Base-by-base conservation (phyloP, 2,329 filamentous ascomycete species). In the Blastomyces silverae region DNA sequence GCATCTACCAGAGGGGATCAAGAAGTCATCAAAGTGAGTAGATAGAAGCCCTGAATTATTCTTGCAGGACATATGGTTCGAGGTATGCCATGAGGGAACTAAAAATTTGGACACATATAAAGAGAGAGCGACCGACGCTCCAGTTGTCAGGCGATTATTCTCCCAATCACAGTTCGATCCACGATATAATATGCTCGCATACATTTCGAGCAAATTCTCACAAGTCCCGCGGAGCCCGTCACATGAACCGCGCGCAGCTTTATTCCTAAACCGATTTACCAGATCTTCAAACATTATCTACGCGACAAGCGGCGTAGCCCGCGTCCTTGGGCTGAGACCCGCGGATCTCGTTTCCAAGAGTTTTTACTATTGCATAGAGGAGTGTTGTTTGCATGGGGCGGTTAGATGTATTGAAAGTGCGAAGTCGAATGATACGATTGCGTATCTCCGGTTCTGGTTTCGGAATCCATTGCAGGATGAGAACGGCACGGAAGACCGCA, bases 401-500 rank as follows among this genome's bases (percentile, higher is more conserved):
- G 85, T 93, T 44, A 84, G 86, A 67, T 92, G 89, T 70, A 77
- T 96, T 42, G 91, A 95, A 75, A 89, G 89, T 69, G 91, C 91
- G 28, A 96, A 96, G 74, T 88, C 89, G 37, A 95, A 96, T 71
- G 90, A 96, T 74, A 95, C 91, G 1, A 94, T 95, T 71, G 91
- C 91, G 1, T 95, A 96, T 71, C 81, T 96, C 66, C 88, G 91
- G 22, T 96, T 95, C 74, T 90, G 87, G 84, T 93, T 89, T 71
- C 84, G 89, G 63, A 88, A 94, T 73, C 90, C 90, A 22, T 82
- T 88, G 39, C 79, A 83, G 64, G 58, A 11, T 20, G 82, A 81
- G 37, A 82, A 84, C 64, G 81, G 13, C 77, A 8, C 46, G 20
- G 63, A 59, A 11, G 58, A 64, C 7, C 17, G 25, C 25, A 20